Conservation (phyloP, 1,284 basidiomycete genomes). For the Xerocomus tenax region DNA sequence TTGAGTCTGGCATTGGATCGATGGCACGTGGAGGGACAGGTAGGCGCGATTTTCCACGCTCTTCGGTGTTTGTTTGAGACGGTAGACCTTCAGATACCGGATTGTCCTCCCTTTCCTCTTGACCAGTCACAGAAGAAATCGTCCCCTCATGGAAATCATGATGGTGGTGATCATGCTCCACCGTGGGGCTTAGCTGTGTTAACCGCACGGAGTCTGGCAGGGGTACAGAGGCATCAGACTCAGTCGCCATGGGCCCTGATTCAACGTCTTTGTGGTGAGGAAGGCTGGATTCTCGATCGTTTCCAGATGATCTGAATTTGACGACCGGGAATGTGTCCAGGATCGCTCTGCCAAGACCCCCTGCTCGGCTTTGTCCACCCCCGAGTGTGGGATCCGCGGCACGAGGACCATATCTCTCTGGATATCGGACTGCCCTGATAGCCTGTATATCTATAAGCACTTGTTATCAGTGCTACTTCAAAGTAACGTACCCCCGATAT, state of each 20-base stretch:
- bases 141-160: neutral
- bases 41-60: constrained; percentile 1
- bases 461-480: neutral
- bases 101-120: constrained; percentile 2
- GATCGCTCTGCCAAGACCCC: constrained; percentile 79
- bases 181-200: constrained; percentile 1
- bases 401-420: constrained; percentile 84
- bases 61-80: constrained; percentile 3
- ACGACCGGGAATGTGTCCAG: constrained; percentile 90
- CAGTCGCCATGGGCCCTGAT: constrained; percentile 5
- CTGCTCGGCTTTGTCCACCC: constrained; percentile 61
- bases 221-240: neutral
- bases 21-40: constrained; percentile 11
- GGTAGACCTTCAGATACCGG: neutral
- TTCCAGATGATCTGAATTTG: constrained; percentile 54
- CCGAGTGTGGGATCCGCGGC: constrained; percentile 37
- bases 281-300: constrained; percentile 7
- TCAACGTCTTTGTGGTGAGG: constrained; percentile 32
- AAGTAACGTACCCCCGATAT: constrained; percentile 59
- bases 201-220: constrained; percentile 12
- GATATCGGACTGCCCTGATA: constrained; percentile 75
- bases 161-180: neutral
- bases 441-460: constrained; percentile 39
- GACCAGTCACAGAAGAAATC: neutral
- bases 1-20: constrained; percentile 50